Evolutionary conservation across 352 stramenopile genomes (phyloP).

Genomic region (Peronospora farinosa): DNA sequence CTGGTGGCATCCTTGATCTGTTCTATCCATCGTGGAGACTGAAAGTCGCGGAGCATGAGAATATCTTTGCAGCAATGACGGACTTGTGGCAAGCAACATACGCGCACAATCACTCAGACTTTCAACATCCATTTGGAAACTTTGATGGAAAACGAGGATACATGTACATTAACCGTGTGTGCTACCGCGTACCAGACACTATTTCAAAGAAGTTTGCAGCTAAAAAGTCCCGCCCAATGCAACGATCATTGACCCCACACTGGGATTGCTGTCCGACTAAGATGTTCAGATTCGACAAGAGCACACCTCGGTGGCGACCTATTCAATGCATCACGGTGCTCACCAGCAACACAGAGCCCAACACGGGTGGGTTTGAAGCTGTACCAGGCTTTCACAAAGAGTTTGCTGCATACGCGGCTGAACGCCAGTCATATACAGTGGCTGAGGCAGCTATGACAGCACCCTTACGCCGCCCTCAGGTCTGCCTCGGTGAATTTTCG

Average conservation of each 20-base stretch:
- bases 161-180: slow-evolving; percentile 87
- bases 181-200: slow-evolving; percentile 65
- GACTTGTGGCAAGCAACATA: slow-evolving; percentile 82
- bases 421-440: slow-evolving; percentile 14
- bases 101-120: slow-evolving; percentile 45
- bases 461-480: slow-evolving; percentile 36
- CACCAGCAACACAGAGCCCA: slow-evolving; percentile 52
- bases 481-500: slow-evolving; percentile 86
- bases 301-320: slow-evolving; percentile 72
- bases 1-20: slow-evolving; percentile 83
- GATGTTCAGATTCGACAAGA: slow-evolving; percentile 66
- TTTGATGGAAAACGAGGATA: slow-evolving; percentile 71
- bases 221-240: slow-evolving; percentile 74
- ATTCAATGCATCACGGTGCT: slow-evolving; percentile 88
- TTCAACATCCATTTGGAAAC: slow-evolving; percentile 59
- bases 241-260: slow-evolving; percentile 83
- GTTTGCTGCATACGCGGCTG: slow-evolving; percentile 58
- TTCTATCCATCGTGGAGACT: slow-evolving; percentile 88
- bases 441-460: slow-evolving; percentile 13
- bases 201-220: slow-evolving; percentile 54
- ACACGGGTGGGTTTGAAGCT: slow-evolving; percentile 84
- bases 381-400: slow-evolving; percentile 83
- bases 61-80: slow-evolving; percentile 75
- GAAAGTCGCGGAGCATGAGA: slow-evolving; percentile 56
- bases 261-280: slow-evolving; percentile 82